Evolutionary conservation across 495 filamentous ascomycete genomes (phyloP).

Genomic region (Elaphomyces granulatus): DNA sequence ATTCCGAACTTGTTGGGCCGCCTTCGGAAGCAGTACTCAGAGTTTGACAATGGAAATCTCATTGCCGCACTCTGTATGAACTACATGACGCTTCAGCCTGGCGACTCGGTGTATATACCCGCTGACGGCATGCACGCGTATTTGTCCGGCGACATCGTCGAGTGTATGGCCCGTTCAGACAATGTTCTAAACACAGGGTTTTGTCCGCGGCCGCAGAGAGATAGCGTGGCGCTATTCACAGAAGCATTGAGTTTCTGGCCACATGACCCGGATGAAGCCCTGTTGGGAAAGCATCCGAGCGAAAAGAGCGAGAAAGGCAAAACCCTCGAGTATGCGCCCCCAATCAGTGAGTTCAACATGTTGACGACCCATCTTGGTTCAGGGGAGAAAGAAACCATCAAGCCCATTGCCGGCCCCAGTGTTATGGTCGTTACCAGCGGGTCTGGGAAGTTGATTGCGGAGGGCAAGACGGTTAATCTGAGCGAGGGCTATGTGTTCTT

Average conservation of each 20-base stretch:
- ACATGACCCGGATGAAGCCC: slow-evolving; percentile 38
- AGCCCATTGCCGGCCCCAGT: slow-evolving; percentile 44
- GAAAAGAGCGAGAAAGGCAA: slow-evolving; percentile 41
- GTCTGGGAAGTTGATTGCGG: slow-evolving; percentile 40
- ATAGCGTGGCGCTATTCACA: slow-evolving; percentile 48
- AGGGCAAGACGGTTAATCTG: slow-evolving; percentile 36
- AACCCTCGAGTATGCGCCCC: slow-evolving; percentile 49
- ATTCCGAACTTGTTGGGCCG: slow-evolving; percentile 48
- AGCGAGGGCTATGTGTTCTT: slow-evolving; percentile 54
- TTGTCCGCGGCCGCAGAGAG: slow-evolving; percentile 48
- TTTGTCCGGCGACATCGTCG: slow-evolving; percentile 63
- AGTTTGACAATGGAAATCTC: slow-evolving; percentile 39
- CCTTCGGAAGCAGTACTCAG: slow-evolving; percentile 50
- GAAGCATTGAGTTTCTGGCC: slow-evolving; percentile 46
- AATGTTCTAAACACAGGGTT: slow-evolving; percentile 68
- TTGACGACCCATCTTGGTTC: slow-evolving; percentile 41
- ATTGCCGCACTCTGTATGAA: slow-evolving; percentile 60
- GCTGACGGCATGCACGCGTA: slow-evolving; percentile 72
- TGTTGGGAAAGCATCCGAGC: slow-evolving; percentile 33
- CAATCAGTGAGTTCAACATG: slow-evolving; percentile 60
- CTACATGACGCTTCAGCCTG: slow-evolving; percentile 48
- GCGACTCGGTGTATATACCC: slow-evolving; percentile 59
- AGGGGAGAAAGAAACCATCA: slow-evolving; percentile 44
- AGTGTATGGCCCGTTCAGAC: slow-evolving; percentile 74
- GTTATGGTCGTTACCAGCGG: slow-evolving; percentile 53